Base-by-base conservation (phyloP, 148 eudicot species). In the Cornus suecica region DNA sequence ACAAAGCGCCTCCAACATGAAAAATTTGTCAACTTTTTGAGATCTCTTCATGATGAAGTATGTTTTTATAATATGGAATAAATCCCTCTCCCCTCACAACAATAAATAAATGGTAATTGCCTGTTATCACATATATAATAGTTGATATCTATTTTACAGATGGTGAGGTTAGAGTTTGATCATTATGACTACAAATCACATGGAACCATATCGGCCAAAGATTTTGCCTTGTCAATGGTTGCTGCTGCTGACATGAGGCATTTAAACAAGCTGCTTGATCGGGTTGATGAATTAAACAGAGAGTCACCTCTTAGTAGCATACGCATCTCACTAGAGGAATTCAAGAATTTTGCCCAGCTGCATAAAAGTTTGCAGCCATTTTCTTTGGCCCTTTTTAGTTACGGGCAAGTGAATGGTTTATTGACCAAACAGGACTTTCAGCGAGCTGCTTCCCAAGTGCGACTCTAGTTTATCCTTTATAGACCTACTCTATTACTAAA, bases 11-110 rank as follows among this genome's bases (percentile, higher is more conserved):
- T 94, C 62, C 84, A 79, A 48, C 91, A 86, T 77, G 97, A 87
- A 64, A 86, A 83, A 52, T 94, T 94, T 81, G 89, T 90, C 72
- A 80, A 89, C 66, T 94, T 94, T 77, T 74, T 94, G 45, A 85
- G 87, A 80, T 83, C 84, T 71, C 86, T 94, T 28, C 92, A 91
- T 54, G 85, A 83, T 66, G 98, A 94, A 84, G 98, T 94, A 85
- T 69, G 76, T 74, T 37, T 10, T 37, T 37, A 0, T 1, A 4
- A 37, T 37, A 37, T 10, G 37, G 37, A 32, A 32, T 37, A 8
- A 37, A 1, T 6, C 8, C 8, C 42, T 10, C 42, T 10, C 20
- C 74, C 24, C 62, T 10, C 25, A 8, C 62, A n/a, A n/a, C 5
- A 56, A 18, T 3, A 56, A 56, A 56, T 16, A 4, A 56, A 56